Percentiles rank a stretch among this genome's conserved stretches.
These are phyloP conservation scores for Apiospora pterosperma DNA, from an alignment of 2,329 filamentous ascomycete genomes.

Conservation along the genomic window DNA sequence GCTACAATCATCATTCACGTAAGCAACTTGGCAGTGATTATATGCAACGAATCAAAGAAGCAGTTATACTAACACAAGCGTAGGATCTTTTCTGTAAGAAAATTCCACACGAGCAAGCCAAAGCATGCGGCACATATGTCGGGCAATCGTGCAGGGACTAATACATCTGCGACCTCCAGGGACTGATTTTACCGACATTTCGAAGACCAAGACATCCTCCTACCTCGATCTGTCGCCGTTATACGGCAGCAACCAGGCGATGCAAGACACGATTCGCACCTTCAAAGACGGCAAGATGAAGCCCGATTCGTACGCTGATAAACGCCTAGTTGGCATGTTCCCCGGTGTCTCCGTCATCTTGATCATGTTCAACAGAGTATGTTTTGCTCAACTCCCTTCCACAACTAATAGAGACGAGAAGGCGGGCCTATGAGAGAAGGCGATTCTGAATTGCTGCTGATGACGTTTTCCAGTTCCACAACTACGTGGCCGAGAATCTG, in stretches of 20 bases:
- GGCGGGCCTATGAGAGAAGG: neutral
- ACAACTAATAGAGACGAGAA: no score
- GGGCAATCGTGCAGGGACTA: neutral
- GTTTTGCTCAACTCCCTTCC: neutral
- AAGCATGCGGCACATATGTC: neutral
- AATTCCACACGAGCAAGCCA: neutral
- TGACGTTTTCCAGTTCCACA: slow-evolving; percentile 67
- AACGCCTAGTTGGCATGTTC: slow-evolving; percentile 66
- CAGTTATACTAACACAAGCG: neutral
- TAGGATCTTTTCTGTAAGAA: slow-evolving; percentile 56
- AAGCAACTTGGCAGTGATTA: neutral
- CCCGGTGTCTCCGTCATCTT: slow-evolving; percentile 69
- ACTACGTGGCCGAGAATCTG: slow-evolving; percentile 76
- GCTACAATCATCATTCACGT: slow-evolving; percentile 70
- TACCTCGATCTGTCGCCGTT: slow-evolving; percentile 71
- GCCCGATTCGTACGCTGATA: slow-evolving; percentile 69
- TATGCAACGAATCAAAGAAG: neutral
- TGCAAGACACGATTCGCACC: slow-evolving; percentile 65
- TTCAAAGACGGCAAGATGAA: slow-evolving; percentile 71
- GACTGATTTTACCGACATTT: slow-evolving; percentile 60
- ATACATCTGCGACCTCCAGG: neutral
- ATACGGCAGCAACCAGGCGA: slow-evolving; percentile 65
- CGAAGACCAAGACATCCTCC: slow-evolving; percentile 64
- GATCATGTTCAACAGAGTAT: slow-evolving; percentile 57
- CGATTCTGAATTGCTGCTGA: neutral